These are phyloP conservation scores for Secale cereale DNA, from an alignment of 176 grass and related monocot genomes.

Conservation along the genomic window DNA sequence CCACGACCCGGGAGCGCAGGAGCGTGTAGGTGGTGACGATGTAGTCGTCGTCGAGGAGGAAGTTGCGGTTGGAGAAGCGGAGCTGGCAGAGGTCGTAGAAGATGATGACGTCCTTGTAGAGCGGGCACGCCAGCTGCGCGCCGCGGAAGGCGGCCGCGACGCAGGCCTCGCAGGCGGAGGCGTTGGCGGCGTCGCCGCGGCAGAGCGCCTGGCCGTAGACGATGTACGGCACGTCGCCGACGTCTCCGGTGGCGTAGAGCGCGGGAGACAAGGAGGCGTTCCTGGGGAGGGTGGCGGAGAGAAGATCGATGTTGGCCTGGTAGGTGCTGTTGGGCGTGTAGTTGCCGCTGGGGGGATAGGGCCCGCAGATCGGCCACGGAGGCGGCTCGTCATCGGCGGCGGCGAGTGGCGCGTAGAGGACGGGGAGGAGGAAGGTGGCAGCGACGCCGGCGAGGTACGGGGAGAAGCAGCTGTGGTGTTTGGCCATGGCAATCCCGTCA, in stretches of 20 bases:
- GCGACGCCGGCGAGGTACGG: not conserved
- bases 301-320: constrained; percentile 10
- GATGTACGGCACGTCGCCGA: constrained; percentile 23
- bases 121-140: constrained; percentile 10
- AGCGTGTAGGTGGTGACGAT: not conserved
- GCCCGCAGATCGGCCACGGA: constrained; percentile 2
- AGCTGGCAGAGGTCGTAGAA: constrained; percentile 58
- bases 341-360: not conserved
- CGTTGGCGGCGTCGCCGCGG: constrained; percentile 29
- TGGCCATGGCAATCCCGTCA: not conserved
- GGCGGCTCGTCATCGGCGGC: not conserved
- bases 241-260: not conserved
- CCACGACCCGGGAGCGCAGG: not conserved
- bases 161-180: constrained; percentile 22
- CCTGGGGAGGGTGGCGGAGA: constrained; percentile 26
- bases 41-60: constrained; percentile 17
- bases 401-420: not conserved
- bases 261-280: constrained; percentile 1
- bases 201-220: constrained; percentile 33
- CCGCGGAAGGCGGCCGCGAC: constrained; percentile 21
- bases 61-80: constrained; percentile 54
- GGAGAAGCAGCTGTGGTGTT: not conserved
- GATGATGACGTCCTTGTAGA: constrained; percentile 19
- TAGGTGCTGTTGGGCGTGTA: constrained; percentile 12
- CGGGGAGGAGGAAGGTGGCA: not conserved